Evolutionary conservation across 192 early-diverging fungal species (phyloP).

Genomic region (Lobosporangium transversale): DNA sequence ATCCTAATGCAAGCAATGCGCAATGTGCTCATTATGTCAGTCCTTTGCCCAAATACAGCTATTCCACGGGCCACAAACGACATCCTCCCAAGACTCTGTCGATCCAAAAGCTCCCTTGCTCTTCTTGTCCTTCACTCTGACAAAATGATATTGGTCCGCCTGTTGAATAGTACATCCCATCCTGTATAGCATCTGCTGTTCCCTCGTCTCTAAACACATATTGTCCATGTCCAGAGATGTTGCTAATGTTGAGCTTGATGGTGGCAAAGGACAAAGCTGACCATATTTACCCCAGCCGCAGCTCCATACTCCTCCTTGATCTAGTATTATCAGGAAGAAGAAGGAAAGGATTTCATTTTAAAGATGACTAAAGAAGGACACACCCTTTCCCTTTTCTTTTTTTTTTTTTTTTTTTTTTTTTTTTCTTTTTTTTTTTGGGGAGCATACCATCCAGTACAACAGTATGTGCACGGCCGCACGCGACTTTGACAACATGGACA

Average conservation of each 20-base stretch:
- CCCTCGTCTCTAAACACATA: no score
- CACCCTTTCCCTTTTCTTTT: no score
- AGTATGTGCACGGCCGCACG: slow-evolving; percentile 48
- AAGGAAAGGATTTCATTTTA: no score
- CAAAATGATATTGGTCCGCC: slow-evolving; percentile 12
- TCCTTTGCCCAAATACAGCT: not conserved
- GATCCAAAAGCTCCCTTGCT: no score
- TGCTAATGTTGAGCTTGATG: no score
- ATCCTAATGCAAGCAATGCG: no score
- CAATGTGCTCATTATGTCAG: no score
- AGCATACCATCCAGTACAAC: slow-evolving; percentile 50
- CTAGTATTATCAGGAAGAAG: slow-evolving; percentile 9
- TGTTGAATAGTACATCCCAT: not conserved
- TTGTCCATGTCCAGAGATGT: no score
- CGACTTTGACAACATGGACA: slow-evolving; percentile 30
- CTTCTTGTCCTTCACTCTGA: not conserved
- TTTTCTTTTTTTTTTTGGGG: no score
- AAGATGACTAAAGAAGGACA: no score
- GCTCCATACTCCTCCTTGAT: slow-evolving; percentile 28
- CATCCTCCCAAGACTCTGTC: not conserved
- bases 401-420: no score
- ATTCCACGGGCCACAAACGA: not conserved
- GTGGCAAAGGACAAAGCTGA: slow-evolving; percentile 9
- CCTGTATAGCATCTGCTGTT: no score
- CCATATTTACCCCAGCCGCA: slow-evolving; percentile 52